A percentile compares a stretch with the other conserved stretches of the same genome.
Conservation (phyloP, 2,329 filamentous ascomycete genomes). For the Alternaria ventricosa region DNA sequence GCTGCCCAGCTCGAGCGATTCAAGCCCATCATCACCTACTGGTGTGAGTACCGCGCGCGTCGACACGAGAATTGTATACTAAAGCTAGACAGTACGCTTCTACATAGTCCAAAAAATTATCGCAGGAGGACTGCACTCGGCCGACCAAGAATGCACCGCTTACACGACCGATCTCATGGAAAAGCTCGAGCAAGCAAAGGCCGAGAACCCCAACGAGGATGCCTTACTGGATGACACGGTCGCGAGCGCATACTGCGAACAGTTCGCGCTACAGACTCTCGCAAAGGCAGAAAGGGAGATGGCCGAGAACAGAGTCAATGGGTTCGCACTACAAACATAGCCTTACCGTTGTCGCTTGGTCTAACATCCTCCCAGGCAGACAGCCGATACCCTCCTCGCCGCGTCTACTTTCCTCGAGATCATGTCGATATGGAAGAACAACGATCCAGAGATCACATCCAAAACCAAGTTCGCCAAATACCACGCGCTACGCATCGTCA, state of each 20-base stretch:
- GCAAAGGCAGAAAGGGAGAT: slow-evolving; percentile 82
- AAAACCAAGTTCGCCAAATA: slow-evolving; percentile 98
- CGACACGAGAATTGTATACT: slow-evolving; percentile 13
- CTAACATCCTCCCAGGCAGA: slow-evolving; percentile 66
- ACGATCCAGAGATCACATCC: slow-evolving; percentile 75
- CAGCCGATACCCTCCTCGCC: slow-evolving; percentile 91
- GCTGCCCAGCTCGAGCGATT: slow-evolving; percentile 81
- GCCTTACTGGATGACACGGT: slow-evolving; percentile 84
- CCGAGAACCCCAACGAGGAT: slow-evolving; percentile 76
- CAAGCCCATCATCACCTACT: slow-evolving; percentile 91
- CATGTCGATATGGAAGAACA: slow-evolving; percentile 77
- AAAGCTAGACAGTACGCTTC: slow-evolving; percentile 32
- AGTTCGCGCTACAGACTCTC: slow-evolving; percentile 91
- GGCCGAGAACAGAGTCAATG: slow-evolving; percentile 81
- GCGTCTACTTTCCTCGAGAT: slow-evolving; percentile 92
- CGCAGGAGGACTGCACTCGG: slow-evolving; percentile 75
- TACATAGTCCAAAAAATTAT: slow-evolving; percentile 94
- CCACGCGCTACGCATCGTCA: slow-evolving; percentile 88
- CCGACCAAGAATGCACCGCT: slow-evolving; percentile 76
- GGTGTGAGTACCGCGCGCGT: slow-evolving; percentile 70
- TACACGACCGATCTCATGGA: slow-evolving; percentile 90
- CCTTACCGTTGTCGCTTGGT: not conserved
- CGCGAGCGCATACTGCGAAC: slow-evolving; percentile 90
- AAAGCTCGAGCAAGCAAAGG: slow-evolving; percentile 83
- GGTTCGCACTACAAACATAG: slow-evolving; percentile 55